Base-by-base conservation (phyloP, 441 rosid genomes). In the Erysimum cheiri region DNA sequence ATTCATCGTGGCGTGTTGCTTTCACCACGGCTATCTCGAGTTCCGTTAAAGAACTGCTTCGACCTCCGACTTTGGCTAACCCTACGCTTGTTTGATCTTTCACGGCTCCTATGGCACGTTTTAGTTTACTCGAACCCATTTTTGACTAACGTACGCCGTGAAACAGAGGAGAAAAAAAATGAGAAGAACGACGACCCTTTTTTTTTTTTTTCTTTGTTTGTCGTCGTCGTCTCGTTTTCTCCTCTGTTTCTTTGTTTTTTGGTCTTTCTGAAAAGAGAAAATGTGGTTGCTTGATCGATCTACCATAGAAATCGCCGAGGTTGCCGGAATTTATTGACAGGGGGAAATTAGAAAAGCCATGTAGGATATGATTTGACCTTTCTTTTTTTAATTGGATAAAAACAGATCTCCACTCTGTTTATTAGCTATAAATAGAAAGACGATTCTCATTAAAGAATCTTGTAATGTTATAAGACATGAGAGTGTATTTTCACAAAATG, bases 31-130 rank as follows among this genome's bases (percentile, higher is more conserved):
- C 97, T 0, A 91, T 85, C 24, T 94, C 96, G 0, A 94, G 85
- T 71, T 91, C 92, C 0, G 96, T 78, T 6, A 86, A 44, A 0
- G 91, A 83, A 70, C 81, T 73, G 79, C 86, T 88, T 77, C 66
- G 81, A 2, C 87, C 83, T 1, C 86, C 79, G 5, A 88, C 93
- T 80, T 86, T 94, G 37, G 98, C 96, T 15, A 94, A 77, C 24
- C 97, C 79, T 8, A 94, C 93, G 93, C 96, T 94, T 3, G 97
- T 91, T 50, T 80, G 85, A 78, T 93, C 98, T 81, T 93, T 93
- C 11, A 93, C 92, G 0, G 86, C 93, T 57, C 97, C 97, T 37
- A 93, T 57, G 55, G 95, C 97, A 55, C 82, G 79, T 74, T 84
- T 82, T 3, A 91, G 52, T 64, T 71, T 88, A 83, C 97, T 82